These are phyloP conservation scores for Irineochytrium annulatum DNA, from an alignment of 192 early-diverging fungal species.

Conservation along the genomic window DNA sequence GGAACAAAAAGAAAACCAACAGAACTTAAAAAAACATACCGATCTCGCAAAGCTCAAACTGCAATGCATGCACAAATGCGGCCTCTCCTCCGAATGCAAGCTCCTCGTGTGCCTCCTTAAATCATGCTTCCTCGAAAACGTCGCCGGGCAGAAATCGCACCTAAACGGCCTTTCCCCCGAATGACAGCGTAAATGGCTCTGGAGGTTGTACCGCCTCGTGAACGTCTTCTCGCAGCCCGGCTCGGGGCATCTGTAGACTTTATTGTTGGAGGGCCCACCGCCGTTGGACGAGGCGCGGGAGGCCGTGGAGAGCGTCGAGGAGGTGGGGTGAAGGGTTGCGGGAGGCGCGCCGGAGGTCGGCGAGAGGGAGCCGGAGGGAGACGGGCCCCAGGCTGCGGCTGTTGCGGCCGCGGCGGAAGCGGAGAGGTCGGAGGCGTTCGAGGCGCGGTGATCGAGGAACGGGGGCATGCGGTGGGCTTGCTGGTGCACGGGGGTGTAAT, in stretches of 20 bases:
- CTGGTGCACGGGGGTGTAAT: too few relatives aligned
- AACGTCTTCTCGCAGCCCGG: constrained; percentile 45
- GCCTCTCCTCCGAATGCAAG: not conserved
- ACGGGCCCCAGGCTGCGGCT: not conserved
- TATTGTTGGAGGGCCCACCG: not conserved
- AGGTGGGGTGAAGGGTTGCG: not conserved
- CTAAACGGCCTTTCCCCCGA: constrained; percentile 63
- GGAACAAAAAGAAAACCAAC: too few relatives aligned
- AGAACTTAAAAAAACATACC: too few relatives aligned
- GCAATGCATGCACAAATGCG: not conserved
- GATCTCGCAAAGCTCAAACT: too few relatives aligned
- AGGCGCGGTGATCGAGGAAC: not conserved
- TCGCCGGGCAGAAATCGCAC: constrained; percentile 65
- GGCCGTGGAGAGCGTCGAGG: not conserved
- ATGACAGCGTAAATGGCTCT: constrained; percentile 63
- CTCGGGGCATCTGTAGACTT: constrained; percentile 41
- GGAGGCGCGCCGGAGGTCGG: not conserved
- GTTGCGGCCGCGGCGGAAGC: not conserved
- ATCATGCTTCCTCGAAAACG: constrained; percentile 89
- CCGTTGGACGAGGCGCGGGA: not conserved
- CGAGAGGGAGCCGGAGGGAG: not conserved
- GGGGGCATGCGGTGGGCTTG: not conserved
- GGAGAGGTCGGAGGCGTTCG: not conserved
- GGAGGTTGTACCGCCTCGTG: constrained; percentile 67
- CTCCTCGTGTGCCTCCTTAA: constrained; percentile 58